Evolutionary conservation across 306 rosid species (phyloP), one percentile per base, ranked within the genome.

Genomic region (Corylus heterophylla): DNA sequence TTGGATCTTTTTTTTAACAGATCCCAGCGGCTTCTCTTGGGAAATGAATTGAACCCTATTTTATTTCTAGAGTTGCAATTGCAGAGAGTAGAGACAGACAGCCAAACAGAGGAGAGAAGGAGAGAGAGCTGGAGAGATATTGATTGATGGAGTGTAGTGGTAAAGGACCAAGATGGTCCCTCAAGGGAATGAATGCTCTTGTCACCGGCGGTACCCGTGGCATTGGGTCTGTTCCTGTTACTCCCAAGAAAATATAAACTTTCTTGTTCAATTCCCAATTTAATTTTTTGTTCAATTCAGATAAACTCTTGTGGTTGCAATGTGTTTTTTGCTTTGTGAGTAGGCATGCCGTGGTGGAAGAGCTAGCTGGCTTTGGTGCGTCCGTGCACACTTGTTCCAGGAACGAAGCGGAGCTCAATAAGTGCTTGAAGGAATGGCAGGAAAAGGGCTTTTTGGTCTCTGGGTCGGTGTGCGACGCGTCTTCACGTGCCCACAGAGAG

Each of bases 161-260:
- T 75, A 78, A 83, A 72, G 39, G 61, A 12, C 68, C 91, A 9
- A 87, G 94, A 74, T 95, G 98, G 98, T 91, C 97, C 0, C 96
- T 92, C 72, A 72, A 79, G 2, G 97, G 96, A 70, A 68, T 35
- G 85, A 89, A 85, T 1, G 98, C 98, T 73, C 92, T 92, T 13
- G 98, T 95, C 74, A 95, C 98, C 7, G 98, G 98, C 4, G 97
- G 98, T 52, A 95, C 98, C 44, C 98, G 97, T 18, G 98, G 96
- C 79, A 92, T 92, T 29, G 97, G 98, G 97, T 92, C 74, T 35
- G 48, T 75, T 75, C 66, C 61, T 84, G 55, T 7, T 27, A 29
- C 56, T 29, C 59, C 10, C 69, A 7, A 49, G 14, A 0, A 59
- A 25, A 22, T 59, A 0, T 59, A 37, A 25, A 4, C 31, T 25